Evolutionary conservation across 1,284 basidiomycete species (phyloP).

Genomic region (Wolfiporia cocos): DNA sequence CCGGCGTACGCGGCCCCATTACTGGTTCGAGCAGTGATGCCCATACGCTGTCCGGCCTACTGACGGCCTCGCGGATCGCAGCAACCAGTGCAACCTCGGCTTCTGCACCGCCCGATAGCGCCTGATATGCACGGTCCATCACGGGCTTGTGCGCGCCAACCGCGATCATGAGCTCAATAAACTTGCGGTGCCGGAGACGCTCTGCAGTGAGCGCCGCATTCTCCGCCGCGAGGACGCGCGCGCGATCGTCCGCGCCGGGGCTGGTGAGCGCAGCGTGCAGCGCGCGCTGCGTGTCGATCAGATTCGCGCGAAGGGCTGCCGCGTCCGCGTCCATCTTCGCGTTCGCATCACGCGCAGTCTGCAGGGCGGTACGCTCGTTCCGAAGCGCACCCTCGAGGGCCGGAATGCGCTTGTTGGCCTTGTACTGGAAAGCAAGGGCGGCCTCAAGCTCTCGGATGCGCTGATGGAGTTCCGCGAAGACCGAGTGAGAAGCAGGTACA

Average conservation of each 20-base stretch:
- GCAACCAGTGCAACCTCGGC: constrained; percentile 40
- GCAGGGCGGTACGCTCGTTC: constrained; percentile 11
- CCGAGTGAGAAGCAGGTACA: background rate
- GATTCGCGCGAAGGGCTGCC: constrained; percentile 18
- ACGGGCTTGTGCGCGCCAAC: constrained; percentile 24
- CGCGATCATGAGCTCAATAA: constrained; percentile 26
- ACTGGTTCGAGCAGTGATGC: constrained; percentile 37
- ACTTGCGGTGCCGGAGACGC: constrained; percentile 23
- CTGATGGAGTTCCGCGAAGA: constrained; percentile 13
- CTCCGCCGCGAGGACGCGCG: constrained; percentile 14
- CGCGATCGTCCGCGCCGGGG: constrained; percentile 4
- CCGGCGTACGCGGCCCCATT: constrained; percentile 34
- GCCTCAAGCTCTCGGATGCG: constrained; percentile 19
- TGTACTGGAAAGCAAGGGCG: constrained; percentile 8
- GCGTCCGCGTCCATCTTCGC: constrained; percentile 8
- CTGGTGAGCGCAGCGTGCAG: constrained; percentile 20
- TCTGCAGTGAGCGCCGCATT: constrained; percentile 16
- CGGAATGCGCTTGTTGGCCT: constrained; percentile 6
- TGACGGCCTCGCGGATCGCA: constrained; percentile 38
- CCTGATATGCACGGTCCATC: constrained; percentile 15
- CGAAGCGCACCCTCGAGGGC: constrained; percentile 15
- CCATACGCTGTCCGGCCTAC: constrained; percentile 35
- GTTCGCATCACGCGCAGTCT: constrained; percentile 11
- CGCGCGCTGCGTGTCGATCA: constrained; percentile 23
- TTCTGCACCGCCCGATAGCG: constrained; percentile 20